These are phyloP conservation scores for Epichloe glyceriae DNA, from an alignment of 2,329 filamentous ascomycete genomes.

Conservation along the genomic window DNA sequence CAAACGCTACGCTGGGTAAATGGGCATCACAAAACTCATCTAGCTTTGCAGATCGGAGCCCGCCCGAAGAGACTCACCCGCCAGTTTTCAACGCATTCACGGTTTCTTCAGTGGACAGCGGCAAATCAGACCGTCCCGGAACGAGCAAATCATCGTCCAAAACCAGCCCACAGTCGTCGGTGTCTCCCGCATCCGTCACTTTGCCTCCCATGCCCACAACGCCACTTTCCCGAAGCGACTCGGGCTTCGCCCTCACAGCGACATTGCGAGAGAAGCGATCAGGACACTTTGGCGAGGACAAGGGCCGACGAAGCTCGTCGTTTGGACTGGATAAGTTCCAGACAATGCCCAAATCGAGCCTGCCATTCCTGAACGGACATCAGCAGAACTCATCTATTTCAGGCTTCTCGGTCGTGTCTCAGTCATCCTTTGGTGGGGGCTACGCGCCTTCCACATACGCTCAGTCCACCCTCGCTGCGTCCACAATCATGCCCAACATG, in stretches of 20 bases:
- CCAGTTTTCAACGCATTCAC: slow-evolving; percentile 88
- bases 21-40: slow-evolving; percentile 84
- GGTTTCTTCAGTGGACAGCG: slow-evolving; percentile 55
- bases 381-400: slow-evolving; percentile 46
- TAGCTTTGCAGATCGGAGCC: slow-evolving; percentile 61
- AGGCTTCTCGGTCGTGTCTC: slow-evolving; percentile 46
- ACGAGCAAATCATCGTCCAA: slow-evolving; percentile 56
- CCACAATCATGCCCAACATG: slow-evolving; percentile 77
- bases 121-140: slow-evolving; percentile 60
- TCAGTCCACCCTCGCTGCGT: slow-evolving; percentile 73
- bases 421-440: slow-evolving; percentile 55
- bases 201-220: slow-evolving; percentile 68
- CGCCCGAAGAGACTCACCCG: slow-evolving; percentile 36
- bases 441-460: slow-evolving; percentile 79
- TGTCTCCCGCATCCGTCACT: slow-evolving; percentile 64
- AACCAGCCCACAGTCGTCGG: slow-evolving; percentile 48
- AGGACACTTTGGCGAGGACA: slow-evolving; percentile 70
- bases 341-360: slow-evolving; percentile 54
- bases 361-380: slow-evolving; percentile 60
- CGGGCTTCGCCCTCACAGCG: slow-evolving; percentile 73
- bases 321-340: slow-evolving; percentile 66
- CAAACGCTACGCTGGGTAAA: slow-evolving; percentile 62
- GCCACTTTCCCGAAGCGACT: slow-evolving; percentile 79
- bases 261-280: slow-evolving; percentile 90
- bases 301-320: slow-evolving; percentile 81